phyloP scores from a whole-genome alignment of 2,329 filamentous ascomycete genomes.

The Mycosphaerella sp. region DNA sequence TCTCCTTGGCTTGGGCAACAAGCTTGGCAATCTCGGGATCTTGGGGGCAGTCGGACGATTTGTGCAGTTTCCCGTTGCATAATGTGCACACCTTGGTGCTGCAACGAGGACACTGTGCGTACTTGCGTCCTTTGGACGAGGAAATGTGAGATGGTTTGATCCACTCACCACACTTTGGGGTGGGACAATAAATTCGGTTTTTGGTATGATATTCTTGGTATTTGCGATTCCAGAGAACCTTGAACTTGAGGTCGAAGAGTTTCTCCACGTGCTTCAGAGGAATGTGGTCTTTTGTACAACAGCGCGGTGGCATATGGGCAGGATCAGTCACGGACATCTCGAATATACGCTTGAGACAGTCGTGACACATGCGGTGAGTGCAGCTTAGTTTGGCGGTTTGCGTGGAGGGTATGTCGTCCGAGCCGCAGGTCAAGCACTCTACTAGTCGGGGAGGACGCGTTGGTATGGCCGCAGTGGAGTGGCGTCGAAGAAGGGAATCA shows the following conservation, averaged over 20 bases:
- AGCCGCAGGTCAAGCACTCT: constrained; percentile 65
- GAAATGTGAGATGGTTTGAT: constrained; percentile 67
- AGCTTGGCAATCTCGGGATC: constrained; percentile 60
- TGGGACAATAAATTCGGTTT: constrained; percentile 72
- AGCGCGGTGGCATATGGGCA: constrained; percentile 76
- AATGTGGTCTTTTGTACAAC: constrained; percentile 68
- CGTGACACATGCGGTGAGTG: constrained; percentile 72
- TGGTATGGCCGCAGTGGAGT: constrained; percentile 11
- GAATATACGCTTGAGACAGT: constrained; percentile 69
- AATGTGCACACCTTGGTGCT: constrained; percentile 65
- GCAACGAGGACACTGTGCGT: constrained; percentile 65
- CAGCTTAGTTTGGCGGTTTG: constrained; percentile 68
- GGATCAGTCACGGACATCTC: constrained; percentile 68
- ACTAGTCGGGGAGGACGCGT: constrained; percentile 32
- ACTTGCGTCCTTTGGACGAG: constrained; percentile 49
- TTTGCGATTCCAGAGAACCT: constrained; percentile 72
- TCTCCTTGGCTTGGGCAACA: constrained; percentile 58
- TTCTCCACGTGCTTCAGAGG: constrained; percentile 68
- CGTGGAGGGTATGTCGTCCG: constrained; percentile 56
- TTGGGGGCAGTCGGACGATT: constrained; percentile 60
- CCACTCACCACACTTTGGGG: constrained; percentile 66
- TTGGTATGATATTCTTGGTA: constrained; percentile 68
- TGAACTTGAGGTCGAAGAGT: constrained; percentile 67
- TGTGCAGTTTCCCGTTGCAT: constrained; percentile 72
- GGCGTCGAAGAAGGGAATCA: constrained; percentile 24